Evolutionary conservation across 495 filamentous ascomycete genomes (phyloP), one percentile per base, ranked within the genome.

Genomic region (Aspergillus sclerotioniger): DNA sequence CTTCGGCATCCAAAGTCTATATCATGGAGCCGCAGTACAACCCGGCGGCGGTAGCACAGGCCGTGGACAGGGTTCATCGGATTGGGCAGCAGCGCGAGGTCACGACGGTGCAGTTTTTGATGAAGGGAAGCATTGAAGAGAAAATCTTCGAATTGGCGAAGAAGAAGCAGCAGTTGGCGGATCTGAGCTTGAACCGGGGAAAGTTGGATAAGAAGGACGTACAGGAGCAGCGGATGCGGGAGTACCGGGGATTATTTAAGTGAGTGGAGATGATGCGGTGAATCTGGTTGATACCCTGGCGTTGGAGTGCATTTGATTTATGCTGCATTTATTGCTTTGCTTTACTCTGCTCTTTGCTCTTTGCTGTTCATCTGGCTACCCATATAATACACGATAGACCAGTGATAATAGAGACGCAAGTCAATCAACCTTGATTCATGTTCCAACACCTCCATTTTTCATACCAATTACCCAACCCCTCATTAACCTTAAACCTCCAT

Each of bases 1-100:
- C 91, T 0, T 76, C 87, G 3, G 94, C 86, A 20, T 92, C 85
- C 66, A 86, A 84, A 37, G 94, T 93, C 12, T 98, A 91, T 64
- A 87, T 98, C 46, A 97, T 98, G 94, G 94, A 98, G 71, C 94
- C 94, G 2, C 91, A 97, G 62, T 98, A 91, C 69, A 98, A 98
- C 69, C 94, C 94, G 2, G 92, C 91, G 6, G 90, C 91, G 0
- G 92, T 98, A 62, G 90, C 91, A 6, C 94, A 98, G 69, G 94
- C 94, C 4, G 80, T 98, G 8, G 94, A 98, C 64, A 90, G 94
- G 44, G 88, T 98, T 21, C 94, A 98, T 68, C 87, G 94, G 16
- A 80, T 98, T 17, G 94, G 94, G 0, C 94, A 98, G 76, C 93
- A 81, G 64, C 81, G 93, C 8, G 81, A 86, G 25, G 94, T 98